Evolutionary conservation across 2,329 filamentous ascomycete species (phyloP), one percentile per base, ranked within the genome.

Genomic region (Ascochyta rabiei): DNA sequence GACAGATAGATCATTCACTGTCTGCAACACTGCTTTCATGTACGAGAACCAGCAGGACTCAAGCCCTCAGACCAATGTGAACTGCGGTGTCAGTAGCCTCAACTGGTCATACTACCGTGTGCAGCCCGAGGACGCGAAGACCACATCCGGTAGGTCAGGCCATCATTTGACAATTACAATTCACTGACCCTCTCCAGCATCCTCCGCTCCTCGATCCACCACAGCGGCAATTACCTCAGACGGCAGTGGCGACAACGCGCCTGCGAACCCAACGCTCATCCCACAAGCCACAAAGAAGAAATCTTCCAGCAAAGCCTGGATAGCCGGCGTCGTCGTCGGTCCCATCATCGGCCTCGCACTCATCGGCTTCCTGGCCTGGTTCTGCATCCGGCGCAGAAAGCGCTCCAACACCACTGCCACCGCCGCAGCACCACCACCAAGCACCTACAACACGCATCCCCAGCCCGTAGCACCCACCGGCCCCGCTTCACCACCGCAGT

Each of bases 301-400:
- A 28, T 44, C 44, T 3, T 51, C 56, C 23, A 64, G 60, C 53
- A 65, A 70, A 49, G 66, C 64, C 10, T 71, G 68, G 68, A 71
- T 71, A 24, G 66, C 68, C 8, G 68, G 67, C n/a, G 67, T 57
- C 0, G 64, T 71, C 23, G 56, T 70, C 7, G 67, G 67, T 1
- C 66, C 66, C 13, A 43, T 71, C 23, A 42, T 59, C 2, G 65
- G 61, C 10, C 56, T 69, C 30, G 63, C 64, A n/a, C 41, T 69
- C 15, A 38, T 68, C 24, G 61, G 56, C 6, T 24, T 56, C 9
- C 30, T 59, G 7, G 39, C 59, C 9, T 65, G 54, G 45, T 61
- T 66, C 57, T 59, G 56, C 53, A 41, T 69, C 30, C 45, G 53
- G 10, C 57, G 59, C 26, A 62, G 56, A 43, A 67, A 65, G 58